phyloP scores from a whole-genome alignment of 768 basidiomycete species.

The Suillus sp. region DNA sequence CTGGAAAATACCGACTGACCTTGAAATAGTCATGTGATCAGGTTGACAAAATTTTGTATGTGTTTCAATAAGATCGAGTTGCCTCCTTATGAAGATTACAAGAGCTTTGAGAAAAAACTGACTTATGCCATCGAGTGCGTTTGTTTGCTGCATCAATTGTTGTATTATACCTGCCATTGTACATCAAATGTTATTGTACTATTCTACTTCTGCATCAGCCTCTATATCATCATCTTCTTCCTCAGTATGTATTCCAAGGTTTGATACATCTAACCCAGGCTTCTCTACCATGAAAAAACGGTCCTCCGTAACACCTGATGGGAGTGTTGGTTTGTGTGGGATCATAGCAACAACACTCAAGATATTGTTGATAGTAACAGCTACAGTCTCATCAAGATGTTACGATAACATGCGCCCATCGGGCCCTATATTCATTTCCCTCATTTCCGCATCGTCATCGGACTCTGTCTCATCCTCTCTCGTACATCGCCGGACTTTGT shows the following conservation, averaged over 20 bases:
- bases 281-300: not conserved
- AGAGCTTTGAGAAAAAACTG: too few species aligned
- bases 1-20: too few species aligned
- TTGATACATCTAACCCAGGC: conserved; percentile 10
- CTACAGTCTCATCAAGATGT: conserved; percentile 21
- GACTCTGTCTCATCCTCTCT: too few species aligned
- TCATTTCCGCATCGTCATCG: too few species aligned
- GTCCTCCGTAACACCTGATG: not conserved
- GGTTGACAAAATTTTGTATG: too few species aligned
- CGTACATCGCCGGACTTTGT: too few species aligned
- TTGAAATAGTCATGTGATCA: too few species aligned
- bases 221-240: not conserved
- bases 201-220: not conserved
- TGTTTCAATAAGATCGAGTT: too few species aligned
- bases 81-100: too few species aligned
- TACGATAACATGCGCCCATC: too few species aligned
- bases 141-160: not conserved
- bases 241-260: not conserved
- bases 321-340: conserved; percentile 18
- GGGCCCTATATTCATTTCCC: too few species aligned
- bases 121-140: too few species aligned
- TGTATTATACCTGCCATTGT: not conserved
- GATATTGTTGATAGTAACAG: conserved; percentile 22
- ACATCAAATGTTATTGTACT: not conserved
- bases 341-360: conserved; percentile 26